Evolutionary conservation across 2,329 filamentous ascomycete species (phyloP).

Genomic region (Diaporthe citriasiana): DNA sequence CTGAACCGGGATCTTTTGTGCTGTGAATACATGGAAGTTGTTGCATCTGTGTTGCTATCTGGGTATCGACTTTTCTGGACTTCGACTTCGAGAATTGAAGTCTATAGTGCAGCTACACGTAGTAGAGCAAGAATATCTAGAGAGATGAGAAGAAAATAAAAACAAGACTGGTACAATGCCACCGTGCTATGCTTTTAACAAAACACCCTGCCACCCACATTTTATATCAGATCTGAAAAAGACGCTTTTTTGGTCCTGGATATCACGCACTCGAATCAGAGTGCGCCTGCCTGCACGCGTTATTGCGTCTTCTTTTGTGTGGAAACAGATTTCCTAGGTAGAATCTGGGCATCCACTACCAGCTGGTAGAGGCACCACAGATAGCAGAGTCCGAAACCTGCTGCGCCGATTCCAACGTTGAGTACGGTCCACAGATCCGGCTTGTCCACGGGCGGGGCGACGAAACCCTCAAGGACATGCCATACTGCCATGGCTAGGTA

Average conservation of each 20-base stretch:
- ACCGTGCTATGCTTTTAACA: conserved; percentile 38
- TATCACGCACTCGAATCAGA: not conserved
- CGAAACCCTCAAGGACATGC: conserved; percentile 81
- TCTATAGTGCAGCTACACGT: not conserved
- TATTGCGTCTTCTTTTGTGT: conserved; percentile 56
- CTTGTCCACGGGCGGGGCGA: conserved; percentile 79
- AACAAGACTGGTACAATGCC: conserved; percentile 23
- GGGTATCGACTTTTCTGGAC: not conserved
- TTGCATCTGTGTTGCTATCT: not conserved
- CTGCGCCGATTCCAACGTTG: conserved; percentile 89
- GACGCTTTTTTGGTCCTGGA: not conserved
- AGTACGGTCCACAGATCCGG: conserved; percentile 95
- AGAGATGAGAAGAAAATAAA: conserved; percentile 16
- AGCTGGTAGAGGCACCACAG: conserved; percentile 88
- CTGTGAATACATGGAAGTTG: not conserved
- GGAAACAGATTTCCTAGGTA: conserved; percentile 51
- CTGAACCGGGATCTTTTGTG: not conserved
- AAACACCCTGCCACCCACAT: conserved; percentile 8
- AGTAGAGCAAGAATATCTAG: conserved; percentile 3
- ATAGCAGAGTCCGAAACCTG: conserved; percentile 89
- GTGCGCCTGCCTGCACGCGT: not conserved
- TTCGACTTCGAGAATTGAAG: not conserved
- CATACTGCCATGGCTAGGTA: conserved; percentile 84
- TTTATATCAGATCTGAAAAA: conserved; percentile 22
- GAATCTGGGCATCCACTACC: conserved; percentile 69